These are phyloP conservation scores for Fusarium sp. DNA, from an alignment of 2,329 filamentous ascomycete genomes.

Conservation along the genomic window DNA sequence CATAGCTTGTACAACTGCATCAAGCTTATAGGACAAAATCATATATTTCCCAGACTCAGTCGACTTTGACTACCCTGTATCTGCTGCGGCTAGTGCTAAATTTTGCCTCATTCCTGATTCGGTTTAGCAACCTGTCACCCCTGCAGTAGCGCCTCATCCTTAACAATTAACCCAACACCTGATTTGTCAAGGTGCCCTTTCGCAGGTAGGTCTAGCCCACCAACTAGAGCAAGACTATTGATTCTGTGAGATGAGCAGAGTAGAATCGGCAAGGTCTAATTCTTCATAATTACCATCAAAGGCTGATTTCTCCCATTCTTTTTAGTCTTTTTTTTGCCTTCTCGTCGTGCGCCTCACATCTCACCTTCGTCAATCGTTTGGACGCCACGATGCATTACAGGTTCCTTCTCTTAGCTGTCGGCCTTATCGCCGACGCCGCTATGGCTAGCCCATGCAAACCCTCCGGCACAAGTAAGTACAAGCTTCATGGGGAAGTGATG, in stretches of 20 bases:
- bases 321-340: not conserved
- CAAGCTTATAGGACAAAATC: not conserved
- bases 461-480: too few species aligned
- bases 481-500: too few species aligned
- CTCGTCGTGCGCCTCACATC: fast-evolving
- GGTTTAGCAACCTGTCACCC: not conserved
- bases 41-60: not conserved
- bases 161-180: not conserved
- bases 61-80: not conserved
- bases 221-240: not conserved
- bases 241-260: not conserved
- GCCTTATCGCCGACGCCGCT: not conserved
- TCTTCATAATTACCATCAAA: not conserved
- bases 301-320: not conserved
- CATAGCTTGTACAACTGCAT: fast-evolving
- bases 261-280: fast-evolving
- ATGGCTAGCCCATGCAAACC: not conserved
- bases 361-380: not conserved
- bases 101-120: not conserved
- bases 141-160: not conserved
- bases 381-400: not conserved
- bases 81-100: not conserved
- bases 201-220: not conserved
- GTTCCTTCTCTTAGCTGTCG: not conserved
- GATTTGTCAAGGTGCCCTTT: not conserved